Evolutionary conservation across 306 rosid genomes (phyloP).

Genomic region (Corylus avellana): DNA sequence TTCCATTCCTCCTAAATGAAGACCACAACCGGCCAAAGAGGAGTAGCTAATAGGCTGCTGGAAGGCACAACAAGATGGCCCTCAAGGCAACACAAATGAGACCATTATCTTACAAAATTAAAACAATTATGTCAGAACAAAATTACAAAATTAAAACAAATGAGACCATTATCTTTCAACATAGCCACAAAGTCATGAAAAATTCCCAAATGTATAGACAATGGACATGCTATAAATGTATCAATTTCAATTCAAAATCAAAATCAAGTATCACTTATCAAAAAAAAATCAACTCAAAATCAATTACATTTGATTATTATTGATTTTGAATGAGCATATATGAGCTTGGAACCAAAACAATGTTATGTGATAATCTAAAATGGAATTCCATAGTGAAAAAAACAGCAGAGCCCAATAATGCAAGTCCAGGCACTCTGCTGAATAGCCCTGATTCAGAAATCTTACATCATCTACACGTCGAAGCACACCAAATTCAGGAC

Average conservation of each 20-base stretch:
- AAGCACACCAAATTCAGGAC: conserved; percentile 71
- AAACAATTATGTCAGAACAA: background rate
- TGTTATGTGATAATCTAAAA: background rate
- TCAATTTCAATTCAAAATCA: background rate
- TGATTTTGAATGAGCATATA: background rate
- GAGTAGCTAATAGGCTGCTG: background rate
- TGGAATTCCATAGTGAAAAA: background rate
- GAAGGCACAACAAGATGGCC: conserved; percentile 6
- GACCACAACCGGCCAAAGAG: background rate
- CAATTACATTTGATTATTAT: background rate
- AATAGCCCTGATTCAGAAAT: conserved; percentile 23
- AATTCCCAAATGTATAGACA: background rate
- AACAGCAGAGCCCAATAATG: background rate
- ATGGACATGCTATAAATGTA: background rate
- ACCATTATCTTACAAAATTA: background rate
- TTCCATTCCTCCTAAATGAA: background rate
- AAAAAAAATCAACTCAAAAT: background rate
- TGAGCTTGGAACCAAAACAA: background rate
- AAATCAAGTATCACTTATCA: too few species aligned
- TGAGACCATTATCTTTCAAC: background rate
- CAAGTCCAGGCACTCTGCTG: background rate
- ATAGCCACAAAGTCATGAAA: background rate
- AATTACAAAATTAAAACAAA: background rate
- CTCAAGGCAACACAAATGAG: background rate
- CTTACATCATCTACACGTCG: conserved; percentile 92